phyloP scores from a whole-genome alignment of 2,329 filamentous ascomycete genomes.

The Raffaelea albimanens region DNA sequence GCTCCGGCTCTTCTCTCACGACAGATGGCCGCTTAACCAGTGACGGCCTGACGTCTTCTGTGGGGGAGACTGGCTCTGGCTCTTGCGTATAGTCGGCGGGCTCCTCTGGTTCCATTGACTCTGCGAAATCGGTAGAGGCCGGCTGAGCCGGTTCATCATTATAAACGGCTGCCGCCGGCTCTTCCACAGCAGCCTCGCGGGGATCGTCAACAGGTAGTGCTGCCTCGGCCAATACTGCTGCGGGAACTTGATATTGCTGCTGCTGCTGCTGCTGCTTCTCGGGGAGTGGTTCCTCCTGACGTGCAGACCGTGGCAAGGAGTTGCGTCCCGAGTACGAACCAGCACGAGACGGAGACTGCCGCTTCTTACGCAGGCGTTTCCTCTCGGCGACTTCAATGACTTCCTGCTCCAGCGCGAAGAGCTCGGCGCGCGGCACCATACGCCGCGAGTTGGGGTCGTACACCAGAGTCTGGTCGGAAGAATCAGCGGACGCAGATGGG shows the following conservation, averaged over 20 bases:
- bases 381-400: slow-evolving; percentile 24
- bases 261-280: slow-evolving; percentile 17
- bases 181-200: too few relatives aligned
- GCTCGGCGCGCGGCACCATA: slow-evolving; percentile 41
- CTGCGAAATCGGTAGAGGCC: too few relatives aligned
- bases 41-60: not conserved
- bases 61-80: not conserved
- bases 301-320: slow-evolving; percentile 36
- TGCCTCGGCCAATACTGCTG: not conserved
- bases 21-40: slow-evolving; percentile 21
- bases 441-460: slow-evolving; percentile 58
- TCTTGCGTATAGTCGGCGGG: too few relatives aligned
- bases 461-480: slow-evolving; percentile 37
- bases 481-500: slow-evolving; percentile 11
- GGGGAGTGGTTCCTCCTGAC: slow-evolving; percentile 14
- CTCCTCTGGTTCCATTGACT: too few relatives aligned
- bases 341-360: slow-evolving; percentile 25
- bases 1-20: slow-evolving; percentile 30
- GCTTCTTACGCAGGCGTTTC: slow-evolving; percentile 28
- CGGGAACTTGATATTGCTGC: not conserved
- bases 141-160: not conserved
- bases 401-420: slow-evolving; percentile 32
- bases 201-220: too few relatives aligned
- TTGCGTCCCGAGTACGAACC: slow-evolving; percentile 41
- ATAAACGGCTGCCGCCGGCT: not conserved